Evolutionary conservation across 306 rosid genomes (phyloP).

Genomic region (Prunus davidiana): DNA sequence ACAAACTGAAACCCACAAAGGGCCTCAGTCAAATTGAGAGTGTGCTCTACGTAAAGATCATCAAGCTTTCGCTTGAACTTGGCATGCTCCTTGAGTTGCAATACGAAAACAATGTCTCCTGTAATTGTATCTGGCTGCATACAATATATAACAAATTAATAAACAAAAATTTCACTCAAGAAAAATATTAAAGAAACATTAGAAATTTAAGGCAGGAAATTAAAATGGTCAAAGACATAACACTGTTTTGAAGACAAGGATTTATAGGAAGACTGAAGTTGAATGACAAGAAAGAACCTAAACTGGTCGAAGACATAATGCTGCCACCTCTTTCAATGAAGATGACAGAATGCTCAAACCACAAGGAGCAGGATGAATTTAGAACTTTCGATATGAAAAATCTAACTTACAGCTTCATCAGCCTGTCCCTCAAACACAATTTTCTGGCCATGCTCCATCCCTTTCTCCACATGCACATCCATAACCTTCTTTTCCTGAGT

Average conservation of each 20-base stretch:
- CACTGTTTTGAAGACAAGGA: neutral
- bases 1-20: slow-evolving; percentile 77
- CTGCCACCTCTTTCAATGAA: neutral
- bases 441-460: slow-evolving; percentile 73
- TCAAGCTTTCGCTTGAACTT: slow-evolving; percentile 52
- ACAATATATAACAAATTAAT: neutral
- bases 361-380: neutral
- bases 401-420: slow-evolving; percentile 57
- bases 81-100: slow-evolving; percentile 74
- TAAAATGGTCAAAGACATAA: neutral
- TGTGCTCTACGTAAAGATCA: slow-evolving; percentile 61
- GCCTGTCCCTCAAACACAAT: slow-evolving; percentile 73
- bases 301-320: neutral
- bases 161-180: neutral
- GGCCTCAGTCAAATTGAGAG: slow-evolving; percentile 58
- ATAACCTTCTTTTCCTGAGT: slow-evolving; percentile 66
- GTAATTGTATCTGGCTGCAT: slow-evolving; percentile 68
- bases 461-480: slow-evolving; percentile 71
- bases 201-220: neutral
- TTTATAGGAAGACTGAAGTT: neutral
- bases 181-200: neutral
- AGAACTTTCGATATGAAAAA: neutral
- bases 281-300: neutral
- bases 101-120: slow-evolving; percentile 64
- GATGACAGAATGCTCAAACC: neutral